Conservation (phyloP, 768 basidiomycete species). For the Suillus brevipes region DNA sequence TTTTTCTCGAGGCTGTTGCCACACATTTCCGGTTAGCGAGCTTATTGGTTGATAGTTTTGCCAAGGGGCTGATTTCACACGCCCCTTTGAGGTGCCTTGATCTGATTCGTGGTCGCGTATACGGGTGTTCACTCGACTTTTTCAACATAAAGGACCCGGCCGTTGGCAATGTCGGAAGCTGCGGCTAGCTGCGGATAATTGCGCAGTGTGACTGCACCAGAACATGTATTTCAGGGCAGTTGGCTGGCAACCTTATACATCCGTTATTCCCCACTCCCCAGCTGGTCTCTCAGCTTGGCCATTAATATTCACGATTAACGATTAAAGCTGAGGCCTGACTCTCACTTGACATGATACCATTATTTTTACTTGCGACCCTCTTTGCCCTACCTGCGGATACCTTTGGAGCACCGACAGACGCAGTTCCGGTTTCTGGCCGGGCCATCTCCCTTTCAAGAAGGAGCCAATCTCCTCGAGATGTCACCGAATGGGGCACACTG, state of each 20-base stretch:
- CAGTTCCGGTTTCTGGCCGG: constrained; percentile 12
- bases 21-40: background rate
- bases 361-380: constrained; percentile 13
- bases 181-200: background rate
- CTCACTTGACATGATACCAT: constrained; percentile 18
- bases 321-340: background rate
- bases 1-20: background rate
- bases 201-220: background rate
- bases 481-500: constrained; percentile 18
- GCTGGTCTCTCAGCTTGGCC: background rate
- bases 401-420: constrained; percentile 17
- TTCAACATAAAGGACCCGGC: background rate
- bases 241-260: background rate
- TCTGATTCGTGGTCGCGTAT: background rate
- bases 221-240: background rate
- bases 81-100: background rate
- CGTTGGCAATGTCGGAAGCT: background rate
- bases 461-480: constrained; percentile 6
- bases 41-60: no score
- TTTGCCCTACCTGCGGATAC: constrained; percentile 15
- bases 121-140: background rate
- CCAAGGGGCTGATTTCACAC: no score
- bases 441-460: constrained; percentile 24
- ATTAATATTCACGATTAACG: no score
- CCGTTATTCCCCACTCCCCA: background rate